Evolutionary conservation across 805 yeast species (phyloP).

Genomic region (Kluyveromyces nonfermentans): DNA sequence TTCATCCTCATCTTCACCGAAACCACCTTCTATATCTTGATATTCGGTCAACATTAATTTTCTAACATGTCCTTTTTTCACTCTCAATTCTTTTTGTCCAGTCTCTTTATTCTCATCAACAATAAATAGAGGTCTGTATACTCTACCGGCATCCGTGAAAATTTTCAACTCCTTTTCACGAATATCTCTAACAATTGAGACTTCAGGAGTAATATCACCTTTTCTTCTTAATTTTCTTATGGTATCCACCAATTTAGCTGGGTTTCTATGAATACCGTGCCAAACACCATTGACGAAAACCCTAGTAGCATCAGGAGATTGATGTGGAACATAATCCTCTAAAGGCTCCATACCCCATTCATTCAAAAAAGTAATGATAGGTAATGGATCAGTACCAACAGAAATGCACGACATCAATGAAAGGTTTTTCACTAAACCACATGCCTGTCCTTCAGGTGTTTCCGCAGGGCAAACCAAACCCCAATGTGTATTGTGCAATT

Average conservation of each 20-base stretch:
- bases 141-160: constrained; percentile 98
- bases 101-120: constrained; percentile 78
- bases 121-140: constrained; percentile 89
- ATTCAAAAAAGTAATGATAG: constrained; percentile 83
- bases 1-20: constrained; percentile 39
- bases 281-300: constrained; percentile 98
- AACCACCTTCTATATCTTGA: constrained; percentile 42
- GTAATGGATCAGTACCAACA: constrained; percentile 95
- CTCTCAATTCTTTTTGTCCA: constrained; percentile 57
- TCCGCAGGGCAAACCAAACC: constrained; percentile 99
- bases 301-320: constrained; percentile 83
- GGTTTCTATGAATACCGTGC: constrained; percentile 98
- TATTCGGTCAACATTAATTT: constrained; percentile 58
- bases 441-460: constrained; percentile 99
- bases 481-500: constrained; percentile 98
- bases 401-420: constrained; percentile 96
- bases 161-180: constrained; percentile 94
- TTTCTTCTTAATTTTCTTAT: constrained; percentile 86
- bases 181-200: constrained; percentile 91
- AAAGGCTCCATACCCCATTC: constrained; percentile 99
- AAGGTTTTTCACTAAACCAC: constrained; percentile 96
- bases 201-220: constrained; percentile 94
- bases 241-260: constrained; percentile 83
- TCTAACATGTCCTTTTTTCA: constrained; percentile 77
- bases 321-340: constrained; percentile 90